Evolutionary conservation across 2,329 filamentous ascomycete species (phyloP).

Genomic region (Fusarium sp.): DNA sequence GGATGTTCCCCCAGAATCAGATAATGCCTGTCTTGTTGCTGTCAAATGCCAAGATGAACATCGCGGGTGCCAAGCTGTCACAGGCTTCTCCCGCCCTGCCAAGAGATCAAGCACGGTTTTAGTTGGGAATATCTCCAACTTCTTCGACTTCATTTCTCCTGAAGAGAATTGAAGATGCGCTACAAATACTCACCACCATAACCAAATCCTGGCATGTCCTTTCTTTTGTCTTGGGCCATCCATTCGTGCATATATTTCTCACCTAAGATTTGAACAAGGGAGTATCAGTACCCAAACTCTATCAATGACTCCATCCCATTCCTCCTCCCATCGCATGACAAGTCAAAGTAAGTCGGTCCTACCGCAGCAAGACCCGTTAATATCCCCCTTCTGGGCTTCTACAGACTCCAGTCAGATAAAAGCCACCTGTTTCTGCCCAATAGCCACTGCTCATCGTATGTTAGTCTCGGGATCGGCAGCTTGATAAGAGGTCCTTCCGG

Average conservation of each 20-base stretch:
- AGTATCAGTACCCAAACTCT: not conserved
- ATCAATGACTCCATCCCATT: slow-evolving; percentile 5
- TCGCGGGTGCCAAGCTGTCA: slow-evolving; percentile 15
- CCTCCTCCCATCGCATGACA: not conserved
- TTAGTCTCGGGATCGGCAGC: slow-evolving; percentile 12
- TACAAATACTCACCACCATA: not conserved
- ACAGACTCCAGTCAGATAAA: slow-evolving; percentile 2
- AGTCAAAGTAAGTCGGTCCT: not conserved
- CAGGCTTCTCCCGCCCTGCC: not conserved
- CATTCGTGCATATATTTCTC: not conserved
- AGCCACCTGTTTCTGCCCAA: not conserved
- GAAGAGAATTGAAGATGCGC: fast-evolving
- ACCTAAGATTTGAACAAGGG: not conserved
- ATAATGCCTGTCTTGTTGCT: not conserved
- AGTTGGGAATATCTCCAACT: not conserved
- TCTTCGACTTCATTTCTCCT: not conserved
- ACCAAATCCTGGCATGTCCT: not conserved
- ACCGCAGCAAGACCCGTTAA: not conserved
- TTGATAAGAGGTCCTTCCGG: slow-evolving; percentile 23
- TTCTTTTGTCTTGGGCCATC: not conserved
- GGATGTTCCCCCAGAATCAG: not conserved
- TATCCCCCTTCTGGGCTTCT: not conserved
- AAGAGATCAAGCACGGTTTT: slow-evolving; percentile 17
- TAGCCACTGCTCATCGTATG: not conserved
- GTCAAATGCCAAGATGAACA: slow-evolving; percentile 4